Conservation (phyloP, 768 basidiomycete genomes). For the Boletus reticuloceps region DNA sequence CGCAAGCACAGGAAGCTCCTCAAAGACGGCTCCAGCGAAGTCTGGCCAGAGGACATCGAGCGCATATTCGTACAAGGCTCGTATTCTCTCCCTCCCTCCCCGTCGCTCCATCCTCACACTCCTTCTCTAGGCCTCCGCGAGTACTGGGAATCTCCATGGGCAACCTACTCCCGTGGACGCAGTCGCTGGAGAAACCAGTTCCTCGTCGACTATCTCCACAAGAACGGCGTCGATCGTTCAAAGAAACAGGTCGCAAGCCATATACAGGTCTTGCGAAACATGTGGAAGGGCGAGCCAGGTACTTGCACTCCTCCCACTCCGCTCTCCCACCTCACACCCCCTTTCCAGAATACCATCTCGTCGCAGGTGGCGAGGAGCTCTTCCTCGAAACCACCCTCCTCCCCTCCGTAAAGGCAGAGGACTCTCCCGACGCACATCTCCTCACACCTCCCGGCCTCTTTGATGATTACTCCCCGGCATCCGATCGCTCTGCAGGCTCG, state of each 20-base stretch:
- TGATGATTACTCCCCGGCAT: slow-evolving; percentile 32
- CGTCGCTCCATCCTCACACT: background rate
- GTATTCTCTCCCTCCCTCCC: background rate
- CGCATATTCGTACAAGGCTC: slow-evolving; percentile 73
- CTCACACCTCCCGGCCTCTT: slow-evolving; percentile 39
- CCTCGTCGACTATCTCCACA: slow-evolving; percentile 76
- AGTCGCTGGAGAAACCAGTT: slow-evolving; percentile 84
- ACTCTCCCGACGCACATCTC: slow-evolving; percentile 40
- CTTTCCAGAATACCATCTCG: slow-evolving; percentile 65
- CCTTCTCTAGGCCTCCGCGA: slow-evolving; percentile 56
- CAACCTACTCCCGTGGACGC: slow-evolving; percentile 74
- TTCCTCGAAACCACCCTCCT: slow-evolving; percentile 49
- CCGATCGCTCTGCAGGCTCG: slow-evolving; percentile 32
- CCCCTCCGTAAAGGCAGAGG: slow-evolving; percentile 56
- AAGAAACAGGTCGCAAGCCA: slow-evolving; percentile 92
- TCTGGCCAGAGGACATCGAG: slow-evolving; percentile 81
- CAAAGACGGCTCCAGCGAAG: slow-evolving; percentile 75
- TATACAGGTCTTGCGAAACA: slow-evolving; percentile 80
- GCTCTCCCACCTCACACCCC: slow-evolving; percentile 5
- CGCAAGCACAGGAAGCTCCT: slow-evolving; percentile 82
- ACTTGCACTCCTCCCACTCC: slow-evolving; percentile 7
- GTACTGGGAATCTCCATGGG: slow-evolving; percentile 82
- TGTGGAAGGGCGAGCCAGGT: slow-evolving; percentile 87
- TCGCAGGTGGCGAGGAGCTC: slow-evolving; percentile 78
- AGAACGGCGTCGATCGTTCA: slow-evolving; percentile 64